phyloP scores from a whole-genome alignment of 2,329 filamentous ascomycete genomes.

The Neobulgaria alba region DNA sequence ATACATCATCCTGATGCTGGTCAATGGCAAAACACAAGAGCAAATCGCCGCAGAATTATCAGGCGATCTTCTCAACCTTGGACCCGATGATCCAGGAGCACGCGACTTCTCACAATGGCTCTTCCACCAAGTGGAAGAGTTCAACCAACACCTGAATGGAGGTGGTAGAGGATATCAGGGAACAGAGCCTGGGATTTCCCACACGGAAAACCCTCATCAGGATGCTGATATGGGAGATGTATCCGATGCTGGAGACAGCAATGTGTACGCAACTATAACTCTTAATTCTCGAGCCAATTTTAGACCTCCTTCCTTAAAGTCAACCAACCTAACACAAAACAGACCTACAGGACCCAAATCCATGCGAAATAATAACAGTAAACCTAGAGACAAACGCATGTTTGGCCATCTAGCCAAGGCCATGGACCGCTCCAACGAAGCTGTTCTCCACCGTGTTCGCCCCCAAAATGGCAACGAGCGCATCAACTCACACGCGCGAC shows the following conservation, averaged over 20 bases:
- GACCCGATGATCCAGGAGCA: conserved; percentile 73
- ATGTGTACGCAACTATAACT: conserved; percentile 43
- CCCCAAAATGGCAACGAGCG: conserved; percentile 64
- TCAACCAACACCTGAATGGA: conserved; percentile 57
- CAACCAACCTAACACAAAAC: conserved; percentile 33
- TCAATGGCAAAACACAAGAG: conserved; percentile 86
- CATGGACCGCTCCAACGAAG: conserved; percentile 69
- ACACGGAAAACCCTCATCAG: conserved; percentile 49
- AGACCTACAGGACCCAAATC: conserved; percentile 93
- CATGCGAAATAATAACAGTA: conserved; percentile 61
- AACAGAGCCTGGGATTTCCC: conserved; percentile 34
- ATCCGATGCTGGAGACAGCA: conserved; percentile 37
- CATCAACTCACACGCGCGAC: conserved; percentile 69
- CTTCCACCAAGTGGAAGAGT: conserved; percentile 71
- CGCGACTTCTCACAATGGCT: conserved; percentile 84
- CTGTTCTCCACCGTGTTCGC: conserved; percentile 72
- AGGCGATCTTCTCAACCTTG: conserved; percentile 74
- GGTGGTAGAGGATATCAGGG: conserved; percentile 21
- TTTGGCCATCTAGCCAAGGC: conserved; percentile 76
- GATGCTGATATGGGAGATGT: conserved; percentile 68
- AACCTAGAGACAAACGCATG: conserved; percentile 69
- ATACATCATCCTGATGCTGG: conserved; percentile 95
- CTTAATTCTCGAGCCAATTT: not conserved
- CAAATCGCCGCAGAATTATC: conserved; percentile 85
- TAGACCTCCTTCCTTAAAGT: conserved; percentile 5